A percentile compares a stretch with the other conserved stretches of the same genome.
Conservation (phyloP, 2,329 filamentous ascomycete species). For the Aspergillus fischeri region DNA sequence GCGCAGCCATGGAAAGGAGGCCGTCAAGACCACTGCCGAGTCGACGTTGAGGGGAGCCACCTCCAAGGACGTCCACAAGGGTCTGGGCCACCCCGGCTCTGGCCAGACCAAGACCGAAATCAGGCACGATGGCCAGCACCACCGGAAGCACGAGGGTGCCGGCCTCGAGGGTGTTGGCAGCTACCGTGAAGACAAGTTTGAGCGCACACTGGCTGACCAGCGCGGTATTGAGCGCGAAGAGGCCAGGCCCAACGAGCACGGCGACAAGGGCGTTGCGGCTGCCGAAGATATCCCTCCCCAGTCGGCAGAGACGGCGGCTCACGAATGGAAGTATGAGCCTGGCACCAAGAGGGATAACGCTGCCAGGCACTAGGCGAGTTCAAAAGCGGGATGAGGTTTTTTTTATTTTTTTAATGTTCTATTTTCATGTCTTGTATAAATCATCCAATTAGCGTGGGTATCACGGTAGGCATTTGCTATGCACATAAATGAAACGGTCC, state of each 20-base stretch:
- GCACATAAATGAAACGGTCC: not conserved
- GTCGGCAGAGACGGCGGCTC: slow-evolving; percentile 24
- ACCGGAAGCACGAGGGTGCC: slow-evolving; percentile 38
- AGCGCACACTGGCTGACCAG: slow-evolving; percentile 23
- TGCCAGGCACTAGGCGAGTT: not conserved
- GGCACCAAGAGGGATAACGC: slow-evolving; percentile 19
- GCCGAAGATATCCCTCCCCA: slow-evolving; percentile 28
- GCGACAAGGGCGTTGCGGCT: slow-evolving; percentile 26
- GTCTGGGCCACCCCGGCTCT: slow-evolving; percentile 49
- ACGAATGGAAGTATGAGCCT: slow-evolving; percentile 26
- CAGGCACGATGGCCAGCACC: slow-evolving; percentile 42
- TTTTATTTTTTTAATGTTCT: not conserved
- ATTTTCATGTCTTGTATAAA: slow-evolving; percentile 1
- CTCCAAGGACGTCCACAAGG: slow-evolving; percentile 51
- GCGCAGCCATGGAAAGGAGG: slow-evolving; percentile 39
- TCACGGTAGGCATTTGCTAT: slow-evolving; percentile 1
- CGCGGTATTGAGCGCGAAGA: slow-evolving; percentile 28
- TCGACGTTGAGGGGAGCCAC: slow-evolving; percentile 50
- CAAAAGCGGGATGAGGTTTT: not conserved
- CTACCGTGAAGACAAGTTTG: slow-evolving; percentile 16
- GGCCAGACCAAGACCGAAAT: slow-evolving; percentile 49
- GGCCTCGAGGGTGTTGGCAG: slow-evolving; percentile 45
- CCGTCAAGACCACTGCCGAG: slow-evolving; percentile 39
- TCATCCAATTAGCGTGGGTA: slow-evolving; percentile 6
- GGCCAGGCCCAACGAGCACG: slow-evolving; percentile 14